Evolutionary conservation across 2,329 filamentous ascomycete species (phyloP), one percentile per base, ranked within the genome.

Genomic region (Parascedosporium putredinis): DNA sequence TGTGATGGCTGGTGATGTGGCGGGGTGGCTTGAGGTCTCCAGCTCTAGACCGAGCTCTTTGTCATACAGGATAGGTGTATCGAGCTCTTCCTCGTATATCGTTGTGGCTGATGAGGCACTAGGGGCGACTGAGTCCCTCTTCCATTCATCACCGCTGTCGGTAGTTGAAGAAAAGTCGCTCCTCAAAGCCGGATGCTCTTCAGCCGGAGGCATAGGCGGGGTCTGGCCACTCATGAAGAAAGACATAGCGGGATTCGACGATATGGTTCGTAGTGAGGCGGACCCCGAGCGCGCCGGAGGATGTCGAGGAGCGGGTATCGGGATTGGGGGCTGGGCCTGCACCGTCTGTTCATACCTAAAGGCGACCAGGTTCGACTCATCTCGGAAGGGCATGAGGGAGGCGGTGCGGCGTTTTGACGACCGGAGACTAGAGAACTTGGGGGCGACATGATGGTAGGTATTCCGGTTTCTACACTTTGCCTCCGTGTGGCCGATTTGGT

Each of bases 301-400:
- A 55, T 55, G 53, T 51, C 53, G 64, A 2, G 34, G 47, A 8
- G 36, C 47, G 33, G 34, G 36, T 50, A 57, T 55, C 56, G 46
- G 72, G 54, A 80, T 76, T 31, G 79, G 79, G 52, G 75, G 75
- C 61, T 76, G 73, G 45, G 75, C 75, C 56, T 75, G 71, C 47
- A 73, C 65, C 31, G 76, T 78, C 62, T 81, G 73, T 59, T 83
- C 79, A 65, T 83, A 83, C 51, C 76, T 74, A 50, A 83, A 59
- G 45, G 72, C 72, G 52, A 81, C 69, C 56, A 81, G 61, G 55
- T 62, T 65, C 38, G 67, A 64, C 56, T 77, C 75, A 58, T 74
- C 72, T 52, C 70, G 67, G 57, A 76, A 70, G 22, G 67, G 50
- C 63, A 57, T 50, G 55, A 55, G 57, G 53, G 64, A 59, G 51